Percentiles rank a stretch among this genome's conserved stretches.
Evolutionary conservation across 2,329 filamentous ascomycete genomes (phyloP).

Genomic region (Pseudogymnoascus sp.): DNA sequence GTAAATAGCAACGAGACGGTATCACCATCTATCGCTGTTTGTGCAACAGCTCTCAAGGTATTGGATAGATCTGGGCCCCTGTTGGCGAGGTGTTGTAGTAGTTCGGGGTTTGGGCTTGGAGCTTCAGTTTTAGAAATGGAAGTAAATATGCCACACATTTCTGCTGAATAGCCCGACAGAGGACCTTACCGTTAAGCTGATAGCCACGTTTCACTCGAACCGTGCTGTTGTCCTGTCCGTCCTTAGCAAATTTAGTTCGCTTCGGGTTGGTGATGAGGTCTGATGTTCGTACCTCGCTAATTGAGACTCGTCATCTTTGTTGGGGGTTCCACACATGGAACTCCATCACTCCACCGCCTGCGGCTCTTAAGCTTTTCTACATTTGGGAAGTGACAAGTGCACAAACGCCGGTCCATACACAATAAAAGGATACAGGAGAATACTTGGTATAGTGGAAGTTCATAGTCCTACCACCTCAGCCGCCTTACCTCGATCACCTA

Average conservation of each 20-base stretch:
- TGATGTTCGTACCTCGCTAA: constrained; percentile 9
- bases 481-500: neutral
- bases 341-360: constrained; percentile 5
- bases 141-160: constrained; percentile 57
- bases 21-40: constrained; percentile 17
- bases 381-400: neutral
- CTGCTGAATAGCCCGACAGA: constrained; percentile 5
- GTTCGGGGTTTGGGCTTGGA: constrained; percentile 28
- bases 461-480: neutral
- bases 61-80: constrained; percentile 48
- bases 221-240: neutral
- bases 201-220: neutral
- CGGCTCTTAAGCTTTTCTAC: neutral
- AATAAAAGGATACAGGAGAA: neutral
- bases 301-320: constrained; percentile 8
- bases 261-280: neutral
- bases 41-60: neutral
- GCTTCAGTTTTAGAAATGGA: constrained; percentile 35
- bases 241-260: neutral
- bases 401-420: neutral
- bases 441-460: neutral
- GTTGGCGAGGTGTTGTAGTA: constrained; percentile 43
- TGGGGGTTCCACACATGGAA: neutral
- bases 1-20: constrained; percentile 53
- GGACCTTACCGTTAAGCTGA: neutral